These are phyloP conservation scores for Fusarium sacchari DNA, from an alignment of 2,329 filamentous ascomycete species.

Conservation along the genomic window DNA sequence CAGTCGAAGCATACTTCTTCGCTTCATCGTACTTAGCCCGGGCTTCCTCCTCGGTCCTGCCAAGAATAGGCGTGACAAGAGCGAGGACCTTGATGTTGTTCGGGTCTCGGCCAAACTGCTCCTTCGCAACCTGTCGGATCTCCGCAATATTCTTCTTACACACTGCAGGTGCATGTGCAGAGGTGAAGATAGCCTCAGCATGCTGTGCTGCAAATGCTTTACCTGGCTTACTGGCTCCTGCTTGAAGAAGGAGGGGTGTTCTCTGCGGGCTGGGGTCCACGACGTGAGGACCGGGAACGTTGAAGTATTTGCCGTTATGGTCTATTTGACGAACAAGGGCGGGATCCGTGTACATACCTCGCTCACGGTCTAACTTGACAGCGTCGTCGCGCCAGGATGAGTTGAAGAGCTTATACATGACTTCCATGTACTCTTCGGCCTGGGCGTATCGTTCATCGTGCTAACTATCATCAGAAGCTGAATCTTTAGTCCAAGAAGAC, in stretches of 20 bases:
- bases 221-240: slow-evolving; percentile 73
- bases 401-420: slow-evolving; percentile 74
- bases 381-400: slow-evolving; percentile 75
- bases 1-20: slow-evolving; percentile 66
- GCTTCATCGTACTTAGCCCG: slow-evolving; percentile 71
- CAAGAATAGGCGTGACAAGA: slow-evolving; percentile 72
- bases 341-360: slow-evolving; percentile 64
- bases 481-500: too few relatives aligned
- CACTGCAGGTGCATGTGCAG: slow-evolving; percentile 70
- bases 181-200: slow-evolving; percentile 77
- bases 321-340: slow-evolving; percentile 71
- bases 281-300: slow-evolving; percentile 72
- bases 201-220: slow-evolving; percentile 75
- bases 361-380: slow-evolving; percentile 66
- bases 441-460: slow-evolving; percentile 74
- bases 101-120: slow-evolving; percentile 66
- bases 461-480: slow-evolving; percentile 32
- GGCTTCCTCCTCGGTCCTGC: slow-evolving; percentile 72
- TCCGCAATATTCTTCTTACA: slow-evolving; percentile 71
- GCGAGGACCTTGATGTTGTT: slow-evolving; percentile 74
- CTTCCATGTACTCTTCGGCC: slow-evolving; percentile 71
- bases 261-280: slow-evolving; percentile 74
- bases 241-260: slow-evolving; percentile 75
- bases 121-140: slow-evolving; percentile 65
- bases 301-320: slow-evolving; percentile 72